Conservation (phyloP, 768 basidiomycete genomes). For the Dentipellis sp. region DNA sequence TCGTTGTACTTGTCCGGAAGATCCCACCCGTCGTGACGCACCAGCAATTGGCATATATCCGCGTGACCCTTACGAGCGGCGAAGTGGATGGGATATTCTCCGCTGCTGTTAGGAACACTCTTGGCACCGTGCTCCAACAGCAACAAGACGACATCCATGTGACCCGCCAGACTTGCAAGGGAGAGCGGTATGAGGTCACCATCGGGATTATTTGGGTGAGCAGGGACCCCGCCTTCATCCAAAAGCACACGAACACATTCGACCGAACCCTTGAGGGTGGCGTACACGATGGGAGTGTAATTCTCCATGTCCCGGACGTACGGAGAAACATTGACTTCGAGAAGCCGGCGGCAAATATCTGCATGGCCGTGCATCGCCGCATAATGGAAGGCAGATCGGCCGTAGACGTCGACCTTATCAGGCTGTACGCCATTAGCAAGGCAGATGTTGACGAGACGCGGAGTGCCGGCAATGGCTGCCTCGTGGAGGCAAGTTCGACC, state of each 20-base stretch:
- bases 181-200: constrained; percentile 81
- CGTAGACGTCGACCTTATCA: constrained; percentile 79
- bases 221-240: constrained; percentile 55
- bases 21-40: constrained; percentile 73
- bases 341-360: constrained; percentile 61
- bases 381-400: constrained; percentile 90
- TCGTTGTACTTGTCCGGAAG: constrained; percentile 93
- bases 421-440: constrained; percentile 62
- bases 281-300: constrained; percentile 89
- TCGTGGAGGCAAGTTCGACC: constrained; percentile 90
- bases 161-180: constrained; percentile 85
- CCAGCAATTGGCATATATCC: constrained; percentile 71
- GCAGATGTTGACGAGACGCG: constrained; percentile 73
- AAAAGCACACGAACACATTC: constrained; percentile 80
- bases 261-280: constrained; percentile 77
- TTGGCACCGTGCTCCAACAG: constrained; percentile 71
- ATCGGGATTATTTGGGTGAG: constrained; percentile 45
- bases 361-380: constrained; percentile 90
- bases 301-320: constrained; percentile 85
- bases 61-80: constrained; percentile 89
- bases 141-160: constrained; percentile 71
- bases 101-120: constrained; percentile 81
- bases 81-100: constrained; percentile 95
- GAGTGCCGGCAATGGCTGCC: constrained; percentile 77
- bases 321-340: constrained; percentile 58